Evolutionary conservation across 768 basidiomycete species (phyloP), one percentile per base, ranked within the genome.

Genomic region (Tremella mesenterica): DNA sequence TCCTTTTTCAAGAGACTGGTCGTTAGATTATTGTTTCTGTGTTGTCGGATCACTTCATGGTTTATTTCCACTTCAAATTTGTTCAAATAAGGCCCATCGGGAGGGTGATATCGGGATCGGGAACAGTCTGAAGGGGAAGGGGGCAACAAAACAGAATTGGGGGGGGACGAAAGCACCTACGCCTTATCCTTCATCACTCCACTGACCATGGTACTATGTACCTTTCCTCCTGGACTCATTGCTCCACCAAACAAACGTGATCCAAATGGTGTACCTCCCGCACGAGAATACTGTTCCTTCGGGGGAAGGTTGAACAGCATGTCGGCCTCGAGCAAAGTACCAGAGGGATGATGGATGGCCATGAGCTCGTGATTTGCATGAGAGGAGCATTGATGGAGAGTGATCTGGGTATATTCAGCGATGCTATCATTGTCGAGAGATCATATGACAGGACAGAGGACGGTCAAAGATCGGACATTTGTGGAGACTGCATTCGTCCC

Each of bases 291-390:
- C 74, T 90, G 88, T 72, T 92, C 88, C 1, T 70, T 82, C 3
- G 81, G 76, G 0, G 88, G 87, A 12, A 92, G 75, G 74, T 91
- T 91, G 76, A 88, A 81, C 2, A 92, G 70, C 39, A 92, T 75
- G 70, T 95, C 90, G 1, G 86, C 90, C 69, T 85, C 77, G 43
- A 92, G 79, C 41, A 92, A 75, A 0, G 83, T 81, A 68, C 82
- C 85, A 13, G 83, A 84, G 0, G 80, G 75, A 12, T 76, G 73
- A 64, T 93, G 89, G 54, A 85, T 79, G 73, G 88, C 89, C 0
- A 88, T 86, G 13, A 91, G 81, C 49, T 92, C 89, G 65, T 86
- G 85, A 67, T 86, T 87, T 56, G 74, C 54, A 47, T 75, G 74
- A 2, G 71, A 60, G 1, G 86, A 86, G 64, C 84, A 85, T 60